phyloP scores from a whole-genome alignment of 75 land plant species.

The Sequoia sempervirens region DNA sequence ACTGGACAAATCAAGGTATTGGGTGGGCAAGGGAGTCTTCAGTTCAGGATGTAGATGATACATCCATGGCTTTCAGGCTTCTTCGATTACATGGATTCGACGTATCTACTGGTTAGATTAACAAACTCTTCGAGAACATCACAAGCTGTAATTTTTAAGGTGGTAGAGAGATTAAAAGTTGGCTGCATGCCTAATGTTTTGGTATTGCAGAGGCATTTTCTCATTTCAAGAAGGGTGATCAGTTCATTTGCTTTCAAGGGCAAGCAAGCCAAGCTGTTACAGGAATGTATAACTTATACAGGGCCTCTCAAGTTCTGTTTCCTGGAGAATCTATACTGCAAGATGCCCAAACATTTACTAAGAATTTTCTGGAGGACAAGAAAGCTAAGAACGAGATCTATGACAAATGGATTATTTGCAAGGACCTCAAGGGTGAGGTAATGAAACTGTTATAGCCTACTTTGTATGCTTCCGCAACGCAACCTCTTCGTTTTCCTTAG shows the following conservation, averaged over 20 bases:
- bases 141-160: no score
- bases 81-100: slow-evolving; percentile 79
- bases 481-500: no score
- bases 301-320: slow-evolving; percentile 71
- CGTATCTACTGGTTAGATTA: slow-evolving; percentile 54
- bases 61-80: slow-evolving; percentile 88
- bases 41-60: slow-evolving; percentile 76
- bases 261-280: slow-evolving; percentile 85
- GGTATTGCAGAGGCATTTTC: slow-evolving; percentile 52
- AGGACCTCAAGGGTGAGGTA: slow-evolving; percentile 87
- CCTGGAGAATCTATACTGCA: slow-evolving; percentile 71
- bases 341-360: slow-evolving; percentile 46
- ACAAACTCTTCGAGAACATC: no score
- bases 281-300: slow-evolving; percentile 72
- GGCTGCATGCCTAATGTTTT: neutral
- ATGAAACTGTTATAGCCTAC: neutral
- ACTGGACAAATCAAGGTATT: slow-evolving; percentile 76
- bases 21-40: slow-evolving; percentile 73
- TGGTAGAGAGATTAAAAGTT: no score
- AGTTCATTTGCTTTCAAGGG: slow-evolving; percentile 82
- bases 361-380: slow-evolving; percentile 46
- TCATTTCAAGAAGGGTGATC: slow-evolving; percentile 63
- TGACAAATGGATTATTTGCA: slow-evolving; percentile 91
- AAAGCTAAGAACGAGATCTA: slow-evolving; percentile 35
- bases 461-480: no score